These are phyloP conservation scores for Phytophthora agathidicida DNA, from an alignment of 352 stramenopile genomes.

Conservation along the genomic window DNA sequence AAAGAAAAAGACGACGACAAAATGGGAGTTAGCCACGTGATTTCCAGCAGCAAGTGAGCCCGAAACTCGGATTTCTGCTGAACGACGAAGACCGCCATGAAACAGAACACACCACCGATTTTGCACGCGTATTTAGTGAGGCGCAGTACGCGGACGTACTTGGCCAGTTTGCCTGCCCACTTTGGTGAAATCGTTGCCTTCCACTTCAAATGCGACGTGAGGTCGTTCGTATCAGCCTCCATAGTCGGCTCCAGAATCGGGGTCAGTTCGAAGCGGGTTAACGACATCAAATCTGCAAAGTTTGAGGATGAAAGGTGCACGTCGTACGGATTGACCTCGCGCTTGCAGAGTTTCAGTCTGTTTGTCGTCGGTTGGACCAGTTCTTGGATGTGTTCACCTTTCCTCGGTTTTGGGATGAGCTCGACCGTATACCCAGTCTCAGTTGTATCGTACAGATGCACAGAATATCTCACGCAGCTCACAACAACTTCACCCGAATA, in stretches of 20 bases:
- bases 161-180: conserved; percentile 46
- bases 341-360: conserved; percentile 42
- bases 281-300: conserved; percentile 52
- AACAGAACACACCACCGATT: conserved; percentile 39
- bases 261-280: conserved; percentile 27
- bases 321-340: conserved; percentile 53
- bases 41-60: conserved; percentile 51
- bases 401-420: conserved; percentile 16
- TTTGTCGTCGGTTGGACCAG: background rate
- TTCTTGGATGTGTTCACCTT: background rate
- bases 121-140: conserved; percentile 51
- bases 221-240: background rate
- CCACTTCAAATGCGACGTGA: background rate
- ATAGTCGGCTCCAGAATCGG: background rate
- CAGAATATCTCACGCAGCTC: conserved; percentile 1
- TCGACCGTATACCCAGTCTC: conserved; percentile 35
- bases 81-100: conserved; percentile 50
- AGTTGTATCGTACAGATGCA: conserved; percentile 39
- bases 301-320: conserved; percentile 46
- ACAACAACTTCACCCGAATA: conserved; percentile 47
- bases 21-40: conserved; percentile 21
- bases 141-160: conserved; percentile 55
- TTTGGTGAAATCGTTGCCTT: conserved; percentile 28
- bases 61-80: conserved; percentile 71
- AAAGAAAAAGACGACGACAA: conserved; percentile 9